Evolutionary conservation across 192 early-diverging fungal genomes (phyloP), one percentile per base, ranked within the genome.

Genomic region (Funneliformis mosseae): DNA sequence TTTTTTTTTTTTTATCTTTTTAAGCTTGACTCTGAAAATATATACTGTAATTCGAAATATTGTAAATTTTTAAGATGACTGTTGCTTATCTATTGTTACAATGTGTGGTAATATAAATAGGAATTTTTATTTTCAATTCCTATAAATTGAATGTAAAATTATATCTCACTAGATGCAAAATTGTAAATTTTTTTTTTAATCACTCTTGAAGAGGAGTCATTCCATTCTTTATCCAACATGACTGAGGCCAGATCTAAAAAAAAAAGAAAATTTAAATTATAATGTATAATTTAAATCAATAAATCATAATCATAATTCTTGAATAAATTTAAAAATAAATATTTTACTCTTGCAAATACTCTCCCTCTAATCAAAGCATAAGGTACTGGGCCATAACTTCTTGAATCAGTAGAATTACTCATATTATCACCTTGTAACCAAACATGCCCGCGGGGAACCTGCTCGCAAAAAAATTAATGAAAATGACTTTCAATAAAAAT

Each of bases 391-490:
- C 97, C 97, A 84, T 97, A 96, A 5, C 80, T 83, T 23, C 96
- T 85, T n/a, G 96, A 97, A 78, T 98, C 97, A 0, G 92, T 95
- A n/a, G 95, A 97, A 79, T 95, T 94, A 72, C 85, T 92, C 55
- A 93, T 88, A 83, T 98, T 98, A 81, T 98, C 97, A 10, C 97
- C 97, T 78, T 92, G 93, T 8, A 97, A 81, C 97, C 97, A 98
- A 28, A 97, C 89, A 75, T 96, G 92, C 3, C 97, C 97, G 6
- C 85, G 80, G 11, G 97, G 97, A 3, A 97, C 90, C 92, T 93
- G 63, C 5, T 16, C 72, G 14, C 25, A 16, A 74, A 61, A 62
- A 39, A 33, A 61, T 21, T 9, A 67, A 55, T 67, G 11, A 10
- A 80, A 48, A 8, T n/a, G 5, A 63, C 28, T 4, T 45, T 42